A percentile compares a stretch with the other conserved stretches of the same genome.
These are phyloP conservation scores for Russula emetica DNA, from an alignment of 768 basidiomycete genomes.

Conservation along the genomic window DNA sequence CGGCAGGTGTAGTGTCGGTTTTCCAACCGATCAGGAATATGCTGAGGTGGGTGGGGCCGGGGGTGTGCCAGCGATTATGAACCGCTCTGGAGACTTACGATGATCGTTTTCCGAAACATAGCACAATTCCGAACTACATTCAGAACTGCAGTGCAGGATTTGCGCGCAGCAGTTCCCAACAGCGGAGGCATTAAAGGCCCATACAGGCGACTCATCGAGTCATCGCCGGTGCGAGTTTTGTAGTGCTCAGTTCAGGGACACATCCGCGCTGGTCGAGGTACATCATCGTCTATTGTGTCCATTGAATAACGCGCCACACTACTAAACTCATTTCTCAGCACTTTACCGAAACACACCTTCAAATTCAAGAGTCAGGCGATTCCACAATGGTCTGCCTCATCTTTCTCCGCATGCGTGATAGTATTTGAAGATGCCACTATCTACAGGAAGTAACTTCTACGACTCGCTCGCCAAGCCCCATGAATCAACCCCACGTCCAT, in stretches of 20 bases:
- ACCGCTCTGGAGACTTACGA: not conserved
- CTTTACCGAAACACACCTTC: slow-evolving; percentile 19
- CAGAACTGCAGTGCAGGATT: slow-evolving; percentile 17
- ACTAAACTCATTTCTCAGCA: slow-evolving; percentile 15
- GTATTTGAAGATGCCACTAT: not conserved
- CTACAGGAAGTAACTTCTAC: slow-evolving; percentile 2
- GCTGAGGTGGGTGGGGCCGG: slow-evolving; percentile 12
- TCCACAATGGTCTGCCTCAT: slow-evolving; percentile 2
- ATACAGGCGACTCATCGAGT: slow-evolving; percentile 5
- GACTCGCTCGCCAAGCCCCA: slow-evolving; percentile 9
- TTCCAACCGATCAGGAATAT: slow-evolving; percentile 13
- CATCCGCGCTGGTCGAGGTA: slow-evolving; percentile 25
- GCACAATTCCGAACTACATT: slow-evolving; percentile 21
- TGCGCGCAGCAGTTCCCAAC: slow-evolving; percentile 19
- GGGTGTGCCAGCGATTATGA: not conserved
- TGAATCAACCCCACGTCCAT: not conserved
- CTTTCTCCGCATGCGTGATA: not conserved
- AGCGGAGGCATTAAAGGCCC: slow-evolving; percentile 13
- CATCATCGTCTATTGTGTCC: not conserved
- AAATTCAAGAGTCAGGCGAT: slow-evolving; percentile 11
- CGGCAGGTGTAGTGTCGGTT: slow-evolving; percentile 17
- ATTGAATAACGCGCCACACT: not conserved
- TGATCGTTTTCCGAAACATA: slow-evolving; percentile 1
- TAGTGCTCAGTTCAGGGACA: slow-evolving; percentile 23
- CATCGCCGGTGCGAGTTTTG: slow-evolving; percentile 27